Evolutionary conservation across 768 basidiomycete genomes (phyloP), one percentile per base, ranked within the genome.

Genomic region (Tricholoma hemisulphureum): DNA sequence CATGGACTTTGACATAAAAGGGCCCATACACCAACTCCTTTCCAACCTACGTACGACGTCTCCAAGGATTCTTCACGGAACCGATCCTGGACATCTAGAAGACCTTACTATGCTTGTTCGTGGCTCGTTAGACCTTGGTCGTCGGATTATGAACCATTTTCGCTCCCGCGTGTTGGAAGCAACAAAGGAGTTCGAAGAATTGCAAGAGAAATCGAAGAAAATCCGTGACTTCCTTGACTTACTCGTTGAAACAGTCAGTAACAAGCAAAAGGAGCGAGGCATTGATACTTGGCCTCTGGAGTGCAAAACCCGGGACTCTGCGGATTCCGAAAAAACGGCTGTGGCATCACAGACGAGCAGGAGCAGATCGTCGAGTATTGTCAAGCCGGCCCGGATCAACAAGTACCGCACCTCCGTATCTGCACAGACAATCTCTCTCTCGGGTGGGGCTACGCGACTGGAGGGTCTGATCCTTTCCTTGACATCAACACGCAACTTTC

Each of bases 271-370:
- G 6, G 58, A 68, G 20, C 69, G 70, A 3, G 77, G 77, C 11
- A 67, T 80, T 24, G 62, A 67, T 24, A 62, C 77, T 6, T 57
- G 24, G 45, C 69, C 32, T 62, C 58, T 23, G 57, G 63, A 61
- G 39, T 75, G 77, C 37, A 73, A 75, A 1, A 76, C 81, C 13
- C 79, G 85, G 54, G 86, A 82, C 49, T 89, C 88, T n/a, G 81
- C 83, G 65, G 86, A 88, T 67, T 89, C 88, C 1, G 80, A 84
- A 53, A 41, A 28, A 18, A 65, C 66, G 21, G 88, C 87, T 0
- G 83, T 87, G 65, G 66, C 53, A 43, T 55, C 59, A 20, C 61
- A 45, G 18, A 52, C 51, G 32, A 61, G 58, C 29, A 56, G 58
- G 50, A 61, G 54, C 53, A 61, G 59, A 4, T 66, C 61, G 13